Conservation (phyloP, 495 filamentous ascomycete genomes). For the Hypoxylon rickii region DNA sequence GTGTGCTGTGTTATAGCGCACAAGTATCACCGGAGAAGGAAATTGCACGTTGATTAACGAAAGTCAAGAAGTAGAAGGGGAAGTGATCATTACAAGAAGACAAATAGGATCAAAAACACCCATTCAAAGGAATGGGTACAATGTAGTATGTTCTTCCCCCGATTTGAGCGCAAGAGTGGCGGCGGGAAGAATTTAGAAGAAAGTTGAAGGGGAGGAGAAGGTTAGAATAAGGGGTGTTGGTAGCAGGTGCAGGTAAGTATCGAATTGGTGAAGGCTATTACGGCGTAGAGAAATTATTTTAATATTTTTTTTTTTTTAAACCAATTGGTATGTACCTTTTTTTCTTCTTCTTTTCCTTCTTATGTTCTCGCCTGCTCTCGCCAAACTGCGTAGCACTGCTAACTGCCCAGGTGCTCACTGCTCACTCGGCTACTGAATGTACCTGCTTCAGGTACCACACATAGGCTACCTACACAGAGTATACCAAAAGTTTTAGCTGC, state of each 20-base stretch:
- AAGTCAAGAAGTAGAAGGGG: conserved; percentile 47
- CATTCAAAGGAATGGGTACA: conserved; percentile 37
- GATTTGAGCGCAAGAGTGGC: conserved; percentile 22
- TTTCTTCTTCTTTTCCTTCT: too few species aligned
- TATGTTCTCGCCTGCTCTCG: too few species aligned
- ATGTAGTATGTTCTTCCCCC: conserved; percentile 21
- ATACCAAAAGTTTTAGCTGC: too few species aligned
- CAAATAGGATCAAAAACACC: conserved; percentile 35
- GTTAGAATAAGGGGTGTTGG: conserved; percentile 13
- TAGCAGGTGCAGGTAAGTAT: too few species aligned
- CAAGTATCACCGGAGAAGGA: conserved; percentile 23
- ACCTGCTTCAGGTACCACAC: conserved; percentile 2
- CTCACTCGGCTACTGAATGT: too few species aligned
- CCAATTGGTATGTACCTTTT: too few species aligned
- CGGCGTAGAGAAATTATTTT: too few species aligned
- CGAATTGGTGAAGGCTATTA: too few species aligned
- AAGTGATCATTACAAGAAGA: conserved; percentile 48
- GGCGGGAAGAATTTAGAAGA: conserved; percentile 14
- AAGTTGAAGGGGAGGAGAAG: conserved; percentile 11
- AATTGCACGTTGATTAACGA: conserved; percentile 46
- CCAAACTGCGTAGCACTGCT: too few species aligned
- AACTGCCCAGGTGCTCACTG: too few species aligned
- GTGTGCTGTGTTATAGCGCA: conserved; percentile 18
- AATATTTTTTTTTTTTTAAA: too few species aligned
- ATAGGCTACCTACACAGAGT: too few species aligned